Conservation (phyloP, 805 yeast species). For the Kodamaea fukazawae region DNA sequence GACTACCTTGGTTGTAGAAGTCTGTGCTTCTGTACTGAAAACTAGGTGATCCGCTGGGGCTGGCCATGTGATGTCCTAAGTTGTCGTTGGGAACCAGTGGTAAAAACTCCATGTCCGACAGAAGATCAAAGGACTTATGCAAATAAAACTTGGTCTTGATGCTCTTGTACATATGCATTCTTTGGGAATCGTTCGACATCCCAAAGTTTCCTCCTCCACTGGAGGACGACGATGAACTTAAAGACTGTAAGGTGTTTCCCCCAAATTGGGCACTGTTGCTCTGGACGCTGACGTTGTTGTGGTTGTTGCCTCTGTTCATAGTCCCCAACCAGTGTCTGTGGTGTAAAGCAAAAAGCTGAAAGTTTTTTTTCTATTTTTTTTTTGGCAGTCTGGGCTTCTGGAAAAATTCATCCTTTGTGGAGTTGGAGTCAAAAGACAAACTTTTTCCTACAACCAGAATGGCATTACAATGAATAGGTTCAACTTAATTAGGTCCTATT, state of each 20-base stretch:
- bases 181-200: constrained; percentile 6
- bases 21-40: constrained; percentile 12
- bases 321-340: not conserved
- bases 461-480: constrained; percentile 1
- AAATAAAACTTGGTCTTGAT: constrained; percentile 55
- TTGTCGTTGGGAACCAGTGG: constrained; percentile 23
- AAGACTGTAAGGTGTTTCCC: not conserved
- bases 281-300: not conserved
- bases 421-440: not conserved
- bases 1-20: constrained; percentile 4
- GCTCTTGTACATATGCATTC: constrained; percentile 18
- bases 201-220: not conserved
- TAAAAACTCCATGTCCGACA: constrained; percentile 66
- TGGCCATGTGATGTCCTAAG: constrained; percentile 4
- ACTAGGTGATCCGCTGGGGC: constrained; percentile 12
- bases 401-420: constrained; percentile 1
- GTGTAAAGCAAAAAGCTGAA: not conserved
- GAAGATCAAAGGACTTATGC: constrained; percentile 66
- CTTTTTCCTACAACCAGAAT: not conserved
- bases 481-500: constrained; percentile 1
- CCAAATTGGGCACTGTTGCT: not conserved
- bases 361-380: constrained; percentile 1
- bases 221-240: not conserved
- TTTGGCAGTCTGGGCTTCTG: too few species aligned
- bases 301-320: constrained; percentile 4